phyloP scores from a whole-genome alignment of 306 rosid species.

The Clitoria ternatea region DNA sequence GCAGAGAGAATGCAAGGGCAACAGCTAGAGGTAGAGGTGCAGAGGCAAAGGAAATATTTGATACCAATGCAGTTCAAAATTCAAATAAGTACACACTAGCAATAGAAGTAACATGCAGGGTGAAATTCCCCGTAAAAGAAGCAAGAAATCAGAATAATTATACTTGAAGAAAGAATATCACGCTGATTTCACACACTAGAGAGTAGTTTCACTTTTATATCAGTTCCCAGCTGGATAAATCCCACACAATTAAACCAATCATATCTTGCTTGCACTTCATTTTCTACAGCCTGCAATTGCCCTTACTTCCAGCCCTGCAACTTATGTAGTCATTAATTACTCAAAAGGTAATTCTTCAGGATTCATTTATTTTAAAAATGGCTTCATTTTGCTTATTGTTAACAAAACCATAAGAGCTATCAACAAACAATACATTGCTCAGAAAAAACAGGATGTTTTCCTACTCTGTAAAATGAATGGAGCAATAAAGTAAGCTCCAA shows the following conservation, averaged over 20 bases:
- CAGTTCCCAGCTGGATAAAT: neutral
- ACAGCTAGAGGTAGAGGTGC: neutral
- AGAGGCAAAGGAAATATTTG: neutral
- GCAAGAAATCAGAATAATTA: neutral
- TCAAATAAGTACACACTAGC: neutral
- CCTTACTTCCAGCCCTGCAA: conserved; percentile 15
- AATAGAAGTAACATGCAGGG: neutral
- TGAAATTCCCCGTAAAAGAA: conserved; percentile 4
- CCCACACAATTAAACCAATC: neutral
- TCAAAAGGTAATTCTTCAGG: neutral
- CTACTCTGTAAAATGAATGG: neutral
- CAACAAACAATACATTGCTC: neutral
- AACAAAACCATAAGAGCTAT: conserved; percentile 4
- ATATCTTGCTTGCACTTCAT: neutral
- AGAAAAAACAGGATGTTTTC: neutral
- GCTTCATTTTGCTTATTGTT: neutral
- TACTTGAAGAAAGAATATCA: neutral
- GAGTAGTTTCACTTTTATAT: neutral
- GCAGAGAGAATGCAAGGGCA: neutral
- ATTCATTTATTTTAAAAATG: neutral
- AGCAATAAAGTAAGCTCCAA: too few relatives aligned
- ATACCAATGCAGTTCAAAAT: conserved; percentile 7
- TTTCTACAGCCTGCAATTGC: neutral
- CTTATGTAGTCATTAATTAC: neutral
- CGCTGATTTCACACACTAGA: neutral